Base-by-base conservation (phyloP, 768 basidiomycete species). In the Tricholoma sp. region DNA sequence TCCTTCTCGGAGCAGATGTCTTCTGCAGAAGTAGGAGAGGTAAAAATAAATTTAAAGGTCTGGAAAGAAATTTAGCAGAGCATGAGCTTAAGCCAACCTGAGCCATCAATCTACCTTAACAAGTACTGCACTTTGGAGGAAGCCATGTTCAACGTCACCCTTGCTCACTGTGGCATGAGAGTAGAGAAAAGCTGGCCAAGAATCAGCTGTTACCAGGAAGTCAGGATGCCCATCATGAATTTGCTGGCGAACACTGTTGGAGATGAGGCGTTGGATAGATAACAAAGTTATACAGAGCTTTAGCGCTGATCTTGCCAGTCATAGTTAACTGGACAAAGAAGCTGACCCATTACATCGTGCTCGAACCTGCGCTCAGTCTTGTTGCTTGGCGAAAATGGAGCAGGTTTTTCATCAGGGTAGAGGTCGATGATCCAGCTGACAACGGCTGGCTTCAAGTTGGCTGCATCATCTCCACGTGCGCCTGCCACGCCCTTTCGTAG, bases 21-120 rank as follows among this genome's bases (percentile, higher is more conserved):
- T 20, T 54, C 15, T 2, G 53, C 53, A 42, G 61, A 66, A 18
- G 57, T 57, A 3, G 61, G 66, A 6, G 62, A 64, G 3, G 60
- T 64, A 20, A 64, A 63, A 5, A 65, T 58, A 18, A 54, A 54
- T 52, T 57, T 59, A 45, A 57, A 63, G 4, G 59, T 48, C 66
- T 64, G n/a, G 50, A 54, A 31, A 44, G 15, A 28, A 49, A n/a
- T 49, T 24, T 12, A 7, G 28, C 15, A 10, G 15, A 29, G n/a
- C 11, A 17, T 6, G 66, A 55, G 24, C 24, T 24, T 2, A 24
- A 24, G 24, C 4, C 24, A 24, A 24, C 24, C 24, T 24, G 4
- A 24, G 2, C n/a, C 63, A 49, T 5, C 9, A 28, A 32, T 29
- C 52, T 37, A 58, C 59, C 47, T 58, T 61, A 3, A 61, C 41